Evolutionary conservation across 345 rosid genomes (phyloP), one percentile per base, ranked within the genome.

Genomic region (Ceriops zippeliana): DNA sequence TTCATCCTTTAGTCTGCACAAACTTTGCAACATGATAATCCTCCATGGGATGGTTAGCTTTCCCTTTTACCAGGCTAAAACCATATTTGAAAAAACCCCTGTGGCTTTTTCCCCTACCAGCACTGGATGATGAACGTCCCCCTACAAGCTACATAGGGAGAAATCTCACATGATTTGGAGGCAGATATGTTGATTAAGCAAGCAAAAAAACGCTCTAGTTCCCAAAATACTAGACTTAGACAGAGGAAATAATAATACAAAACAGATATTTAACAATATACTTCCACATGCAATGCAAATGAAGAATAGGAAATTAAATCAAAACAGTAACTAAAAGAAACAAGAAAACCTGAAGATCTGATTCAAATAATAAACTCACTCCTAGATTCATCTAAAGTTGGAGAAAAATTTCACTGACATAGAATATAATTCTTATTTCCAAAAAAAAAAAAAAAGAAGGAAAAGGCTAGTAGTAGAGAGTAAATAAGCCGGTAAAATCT

Each of bases 21-120:
- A 85, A 85, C 78, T 89, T 82, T 8, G 95, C 88, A 53, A 89
- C 95, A 70, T 89, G 89, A 81, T 79, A 86, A 83, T 89, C 95
- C 75, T 89, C 95, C 95, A 89, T 86, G 27, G 95, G 86, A 75
- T 83, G 88, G n/a, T 78, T 78, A 28, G 91, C 85, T 74, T 81
- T 84, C 76, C 91, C 95, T 66, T 89, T 85, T 42, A 83, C 68
- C 65, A 89, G 78, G 76, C 85, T 79, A 76, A 81, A 89, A 20
- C 91, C 95, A 74, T 73, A 89, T 76, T 84, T 85, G 76, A 80
- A 73, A 66, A 75, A 63, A 65, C 86, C 85, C 65, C 74, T 82
- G 32, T 69, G 76, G 74, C 64, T 80, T 77, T 78, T 86, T 19
- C 95, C 90, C 72, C 81, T 89, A 19, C 95, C 91, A 10, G 85